Evolutionary conservation across 768 basidiomycete genomes (phyloP), one percentile per base, ranked within the genome.

Genomic region (Suillus luteus): DNA sequence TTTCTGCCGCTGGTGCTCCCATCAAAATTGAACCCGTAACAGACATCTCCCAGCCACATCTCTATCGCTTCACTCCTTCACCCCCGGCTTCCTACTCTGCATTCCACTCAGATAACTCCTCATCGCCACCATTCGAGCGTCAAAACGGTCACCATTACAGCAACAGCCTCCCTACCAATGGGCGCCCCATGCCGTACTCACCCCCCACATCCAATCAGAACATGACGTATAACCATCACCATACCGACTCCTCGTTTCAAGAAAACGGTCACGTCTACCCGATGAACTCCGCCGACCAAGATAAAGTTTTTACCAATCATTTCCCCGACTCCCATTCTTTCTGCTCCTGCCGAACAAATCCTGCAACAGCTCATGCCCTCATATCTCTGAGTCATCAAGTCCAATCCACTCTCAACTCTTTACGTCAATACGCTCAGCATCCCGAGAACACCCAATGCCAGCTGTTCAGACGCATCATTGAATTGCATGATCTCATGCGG

Each of bases 41-140:
- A 59, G 88, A 88, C 27, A 73, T 80, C 52, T 73, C 81, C 38
- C 75, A 78, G 49, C 73, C 83, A 14, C 81, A 83, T 67, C 81
- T 90, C 46, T 90, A 91, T 76, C 87, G 89, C 65, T 88, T 90
- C 77, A 86, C 87, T 22, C 82, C 86, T 12, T 89, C 87, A 5
- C 85, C 84, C 64, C 82, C 80, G 61, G 79, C 82, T 67, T 82
- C 82, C 66, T 85, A 86, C 75, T 79, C 85, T 41, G 79, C 77
- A 51, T 84, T 82, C 75, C 80, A 83, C 70, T 72, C 79, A 55
- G 83, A 84, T 64, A 75, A 67, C 17, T 72, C 72, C 65, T 67
- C 76, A 62, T 77, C 79, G 73, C 68, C 75, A 67, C 69, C 74
- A 57, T 67, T 75, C 69, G 69, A 77, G 74, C 70, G 74, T 2